Evolutionary conservation across 75 land plant genomes (phyloP).

Genomic region (Picea glauca): DNA sequence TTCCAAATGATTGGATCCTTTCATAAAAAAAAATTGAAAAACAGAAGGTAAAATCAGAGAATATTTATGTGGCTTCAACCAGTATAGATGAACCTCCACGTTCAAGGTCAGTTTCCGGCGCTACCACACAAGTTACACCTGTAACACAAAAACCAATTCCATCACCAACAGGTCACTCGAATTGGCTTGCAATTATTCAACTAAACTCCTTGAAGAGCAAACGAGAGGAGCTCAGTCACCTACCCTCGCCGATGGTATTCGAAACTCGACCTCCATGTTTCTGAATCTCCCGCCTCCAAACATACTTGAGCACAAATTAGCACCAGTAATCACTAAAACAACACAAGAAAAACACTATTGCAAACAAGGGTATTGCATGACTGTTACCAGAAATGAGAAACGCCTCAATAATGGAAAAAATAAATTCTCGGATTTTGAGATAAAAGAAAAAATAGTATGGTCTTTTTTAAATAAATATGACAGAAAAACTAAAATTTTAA

Average conservation of each 20-base stretch:
- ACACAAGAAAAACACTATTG: too few species aligned
- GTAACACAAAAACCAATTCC: background rate
- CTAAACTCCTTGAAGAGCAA: background rate
- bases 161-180: background rate
- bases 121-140: constrained; percentile 69
- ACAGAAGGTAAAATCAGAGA: background rate
- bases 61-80: constrained; percentile 48
- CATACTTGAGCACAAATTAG: constrained; percentile 22
- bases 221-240: background rate
- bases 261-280: constrained; percentile 68
- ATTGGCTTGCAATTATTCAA: background rate
- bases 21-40: background rate
- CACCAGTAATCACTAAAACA: too few species aligned
- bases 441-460: too few species aligned
- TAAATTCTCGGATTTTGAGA: too few species aligned
- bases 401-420: too few species aligned
- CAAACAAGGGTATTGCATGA: too few species aligned
- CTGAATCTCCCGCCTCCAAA: constrained; percentile 56
- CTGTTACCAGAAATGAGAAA: too few species aligned
- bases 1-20: background rate
- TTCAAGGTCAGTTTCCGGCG: constrained; percentile 43
- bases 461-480: too few species aligned
- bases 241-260: constrained; percentile 42
- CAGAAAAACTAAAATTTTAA: too few species aligned
- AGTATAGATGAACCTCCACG: constrained; percentile 56